These are phyloP conservation scores for Fusarium avenaceum DNA, from an alignment of 2,329 filamentous ascomycete genomes.

Conservation along the genomic window DNA sequence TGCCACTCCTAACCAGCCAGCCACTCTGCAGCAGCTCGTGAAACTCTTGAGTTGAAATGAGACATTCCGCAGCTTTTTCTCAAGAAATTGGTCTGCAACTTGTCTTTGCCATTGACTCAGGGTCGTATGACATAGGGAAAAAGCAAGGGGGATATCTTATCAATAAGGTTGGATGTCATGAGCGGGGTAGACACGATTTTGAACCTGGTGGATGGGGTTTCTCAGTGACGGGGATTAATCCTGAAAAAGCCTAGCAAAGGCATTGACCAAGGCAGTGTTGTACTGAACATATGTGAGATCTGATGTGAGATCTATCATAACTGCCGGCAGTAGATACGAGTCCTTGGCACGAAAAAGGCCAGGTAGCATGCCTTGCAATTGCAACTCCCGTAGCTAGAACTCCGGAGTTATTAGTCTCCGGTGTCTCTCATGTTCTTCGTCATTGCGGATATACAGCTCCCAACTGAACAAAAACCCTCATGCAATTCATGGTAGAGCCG, in stretches of 20 bases:
- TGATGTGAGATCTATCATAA: slow-evolving; percentile 34
- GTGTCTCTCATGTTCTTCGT: not conserved
- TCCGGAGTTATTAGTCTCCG: not conserved
- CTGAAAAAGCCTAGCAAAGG: slow-evolving; percentile 28
- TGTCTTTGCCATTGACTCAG: slow-evolving; percentile 29
- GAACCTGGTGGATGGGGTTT: slow-evolving; percentile 16
- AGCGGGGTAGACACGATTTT: slow-evolving; percentile 32
- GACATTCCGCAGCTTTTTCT: slow-evolving; percentile 34
- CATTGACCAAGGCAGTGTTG: slow-evolving; percentile 19
- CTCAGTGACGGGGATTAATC: slow-evolving; percentile 24
- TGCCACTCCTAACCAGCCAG: slow-evolving; percentile 21
- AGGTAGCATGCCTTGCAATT: not conserved
- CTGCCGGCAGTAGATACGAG: not conserved
- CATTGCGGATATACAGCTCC: too few species aligned
- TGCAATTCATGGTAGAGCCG: not conserved
- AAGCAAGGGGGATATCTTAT: slow-evolving; percentile 42
- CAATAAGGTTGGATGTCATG: slow-evolving; percentile 31
- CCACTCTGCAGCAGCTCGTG: slow-evolving; percentile 9
- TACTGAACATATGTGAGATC: slow-evolving; percentile 37
- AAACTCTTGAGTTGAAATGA: slow-evolving; percentile 18
- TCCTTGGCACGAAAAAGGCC: not conserved
- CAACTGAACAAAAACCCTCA: too few species aligned
- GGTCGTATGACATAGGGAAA: slow-evolving; percentile 36
- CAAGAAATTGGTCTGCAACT: slow-evolving; percentile 4
- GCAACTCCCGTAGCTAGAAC: not conserved